Evolutionary conservation across 2,329 filamentous ascomycete genomes (phyloP).

Genomic region (Fusarium beomiforme): DNA sequence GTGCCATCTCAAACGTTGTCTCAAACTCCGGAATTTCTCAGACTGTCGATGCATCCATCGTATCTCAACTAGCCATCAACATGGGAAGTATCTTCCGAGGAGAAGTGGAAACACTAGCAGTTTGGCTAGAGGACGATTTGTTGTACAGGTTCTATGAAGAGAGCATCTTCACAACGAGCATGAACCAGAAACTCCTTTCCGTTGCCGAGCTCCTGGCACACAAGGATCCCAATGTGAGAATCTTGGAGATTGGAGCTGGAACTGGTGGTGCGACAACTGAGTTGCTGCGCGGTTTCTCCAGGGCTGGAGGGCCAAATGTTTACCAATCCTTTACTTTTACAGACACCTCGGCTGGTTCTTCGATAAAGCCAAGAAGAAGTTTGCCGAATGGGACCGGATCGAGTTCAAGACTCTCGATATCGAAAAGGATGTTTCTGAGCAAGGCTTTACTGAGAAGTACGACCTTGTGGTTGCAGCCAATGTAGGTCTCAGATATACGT

Average conservation of each 20-base stretch:
- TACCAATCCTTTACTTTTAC: constrained; percentile 45
- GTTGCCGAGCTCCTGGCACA: constrained; percentile 33
- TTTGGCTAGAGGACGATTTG: constrained; percentile 37
- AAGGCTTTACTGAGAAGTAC: constrained; percentile 37
- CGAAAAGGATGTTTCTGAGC: constrained; percentile 35
- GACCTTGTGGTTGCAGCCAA: constrained; percentile 39
- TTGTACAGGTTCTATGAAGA: constrained; percentile 39
- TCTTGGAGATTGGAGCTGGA: constrained; percentile 37
- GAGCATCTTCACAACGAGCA: constrained; percentile 40
- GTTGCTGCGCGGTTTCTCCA: constrained; percentile 33
- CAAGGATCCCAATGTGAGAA: constrained; percentile 36
- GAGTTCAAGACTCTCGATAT: constrained; percentile 43
- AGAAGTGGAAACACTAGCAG: constrained; percentile 35
- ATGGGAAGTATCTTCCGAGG: constrained; percentile 34
- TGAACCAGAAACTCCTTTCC: constrained; percentile 40
- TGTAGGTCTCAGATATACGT: constrained; percentile 13
- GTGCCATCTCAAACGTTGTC: constrained; percentile 24
- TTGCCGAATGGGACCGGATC: constrained; percentile 39
- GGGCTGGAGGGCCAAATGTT: constrained; percentile 35
- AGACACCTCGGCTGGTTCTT: constrained; percentile 50
- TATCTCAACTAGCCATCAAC: constrained; percentile 36
- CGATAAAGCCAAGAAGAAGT: constrained; percentile 45
- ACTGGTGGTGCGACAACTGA: constrained; percentile 38
- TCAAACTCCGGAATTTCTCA: constrained; percentile 28
- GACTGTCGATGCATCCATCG: constrained; percentile 39